Evolutionary conservation across 371 early-diverging fungal genomes (phyloP).

Genomic region (Phascolomyces articulosus): DNA sequence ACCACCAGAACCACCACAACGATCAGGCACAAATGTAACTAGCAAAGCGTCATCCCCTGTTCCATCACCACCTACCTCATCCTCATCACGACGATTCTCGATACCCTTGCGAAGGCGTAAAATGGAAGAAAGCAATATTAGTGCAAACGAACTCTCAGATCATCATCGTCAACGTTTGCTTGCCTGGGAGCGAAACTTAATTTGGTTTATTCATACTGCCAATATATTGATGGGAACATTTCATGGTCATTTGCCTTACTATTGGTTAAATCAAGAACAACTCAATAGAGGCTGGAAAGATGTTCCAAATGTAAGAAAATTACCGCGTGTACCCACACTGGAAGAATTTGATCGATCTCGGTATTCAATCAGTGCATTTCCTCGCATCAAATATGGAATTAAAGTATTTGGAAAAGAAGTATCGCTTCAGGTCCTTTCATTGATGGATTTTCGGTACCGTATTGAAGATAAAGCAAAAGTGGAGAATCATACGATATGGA

Average conservation of each 20-base stretch:
- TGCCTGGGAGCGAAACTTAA: constrained; percentile 8
- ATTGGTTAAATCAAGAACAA: constrained; percentile 11
- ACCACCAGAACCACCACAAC: background rate
- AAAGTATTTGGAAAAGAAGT: constrained; percentile 14
- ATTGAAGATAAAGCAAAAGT: background rate
- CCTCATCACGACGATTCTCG: background rate
- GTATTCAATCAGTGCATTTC: constrained; percentile 13
- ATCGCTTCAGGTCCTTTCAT: constrained; percentile 11
- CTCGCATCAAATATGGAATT: constrained; percentile 12
- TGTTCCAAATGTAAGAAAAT: background rate
- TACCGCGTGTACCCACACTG: constrained; percentile 13
- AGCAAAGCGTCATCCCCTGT: background rate
- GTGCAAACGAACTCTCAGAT: background rate
- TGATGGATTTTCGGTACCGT: constrained; percentile 15
- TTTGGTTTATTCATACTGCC: constrained; percentile 7
- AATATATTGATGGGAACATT: constrained; percentile 12
- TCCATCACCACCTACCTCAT: background rate
- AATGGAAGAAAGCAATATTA: background rate
- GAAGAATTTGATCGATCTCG: constrained; percentile 12
- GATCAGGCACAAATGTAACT: background rate
- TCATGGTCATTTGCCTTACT: constrained; percentile 13
- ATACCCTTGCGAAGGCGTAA: background rate
- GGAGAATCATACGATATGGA: background rate
- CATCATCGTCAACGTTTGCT: background rate
- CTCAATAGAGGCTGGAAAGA: background rate